Evolutionary conservation across 2,329 filamentous ascomycete species (phyloP), one percentile per base, ranked within the genome.

Genomic region (Fusarium palustre): DNA sequence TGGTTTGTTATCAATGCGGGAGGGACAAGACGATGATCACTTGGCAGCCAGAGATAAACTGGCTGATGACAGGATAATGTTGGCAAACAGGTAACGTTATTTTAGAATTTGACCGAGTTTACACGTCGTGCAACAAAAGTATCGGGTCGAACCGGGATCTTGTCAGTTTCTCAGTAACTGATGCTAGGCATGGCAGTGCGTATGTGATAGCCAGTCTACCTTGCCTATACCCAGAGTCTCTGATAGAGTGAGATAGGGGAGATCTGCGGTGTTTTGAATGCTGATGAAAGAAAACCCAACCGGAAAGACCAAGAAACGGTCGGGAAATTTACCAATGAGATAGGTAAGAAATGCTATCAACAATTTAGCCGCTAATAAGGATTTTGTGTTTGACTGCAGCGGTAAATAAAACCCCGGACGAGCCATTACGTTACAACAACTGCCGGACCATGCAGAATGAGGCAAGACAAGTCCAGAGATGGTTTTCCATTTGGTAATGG

Each of bases 391-490:
- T 56, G 63, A 70, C 49, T 64, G 54, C 48, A 54, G 61, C 49
- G 59, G 54, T 65, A 68, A 56, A 60, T 59, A 41, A 41, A 59
- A 60, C 66, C 66, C 69, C 61, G 61, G 66, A 60, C 60, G 73
- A 70, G 73, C 71, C 71, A 75, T 75, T 75, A 75, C 73, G 73
- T 75, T 73, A 75, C 49, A 75, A 59, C 71, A 75, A 75, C 70
- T 74, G 59, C 71, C 64, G 62, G 71, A 74, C 73, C 66, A 75
- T 75, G 73, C 73, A 75, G 73, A 74, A 75, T 73, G 70, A 73
- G 73, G 73, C 70, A 75, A 73, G 71, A 74, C 56, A 67, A 54
- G 64, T 61, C 64, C 55, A 59, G 31, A 45, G 58, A 62, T 59
- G 41, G 56, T 71, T 74, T 75, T 75, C 66, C 64, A 75, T 75